phyloP scores from a whole-genome alignment of 169 alveolate species.

The Pseudocohnilembus persalinus region DNA sequence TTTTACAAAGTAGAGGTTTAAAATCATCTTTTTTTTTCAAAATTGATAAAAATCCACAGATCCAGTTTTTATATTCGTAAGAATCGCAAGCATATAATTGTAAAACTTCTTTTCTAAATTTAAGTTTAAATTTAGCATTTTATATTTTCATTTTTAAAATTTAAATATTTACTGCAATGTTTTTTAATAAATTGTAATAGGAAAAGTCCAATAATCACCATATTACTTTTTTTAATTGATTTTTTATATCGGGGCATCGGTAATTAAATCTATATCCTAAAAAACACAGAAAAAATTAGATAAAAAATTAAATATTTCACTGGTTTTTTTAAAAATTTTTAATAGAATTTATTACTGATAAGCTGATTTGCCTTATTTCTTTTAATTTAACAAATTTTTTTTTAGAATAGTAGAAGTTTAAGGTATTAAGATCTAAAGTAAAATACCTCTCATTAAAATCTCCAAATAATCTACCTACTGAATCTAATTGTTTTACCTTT shows the following conservation, averaged over 20 bases:
- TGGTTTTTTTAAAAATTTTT: too few relatives aligned
- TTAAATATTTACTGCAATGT: not conserved
- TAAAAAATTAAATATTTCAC: too few relatives aligned
- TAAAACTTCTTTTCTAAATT: too few relatives aligned
- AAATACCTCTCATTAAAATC: not conserved
- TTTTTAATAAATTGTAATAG: not conserved
- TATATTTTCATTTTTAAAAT: too few relatives aligned
- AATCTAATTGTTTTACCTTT: too few relatives aligned
- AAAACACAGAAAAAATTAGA: not conserved
- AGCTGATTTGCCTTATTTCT: not conserved
- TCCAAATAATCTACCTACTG: not conserved
- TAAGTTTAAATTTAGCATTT: too few relatives aligned
- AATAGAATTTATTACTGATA: not conserved
- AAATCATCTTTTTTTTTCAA: not conserved
- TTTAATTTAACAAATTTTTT: too few relatives aligned
- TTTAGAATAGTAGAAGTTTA: not conserved
- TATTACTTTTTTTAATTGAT: too few relatives aligned
- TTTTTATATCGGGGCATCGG: not conserved
- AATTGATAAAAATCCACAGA: not conserved
- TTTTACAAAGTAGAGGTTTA: not conserved
- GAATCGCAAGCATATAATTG: too few relatives aligned
- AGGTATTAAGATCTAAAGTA: not conserved
- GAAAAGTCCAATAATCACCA: not conserved
- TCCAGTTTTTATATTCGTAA: not conserved
- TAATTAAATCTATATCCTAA: not conserved